Base-by-base conservation (phyloP, 2,329 filamentous ascomycete species). In the Karstenula rhodostoma region DNA sequence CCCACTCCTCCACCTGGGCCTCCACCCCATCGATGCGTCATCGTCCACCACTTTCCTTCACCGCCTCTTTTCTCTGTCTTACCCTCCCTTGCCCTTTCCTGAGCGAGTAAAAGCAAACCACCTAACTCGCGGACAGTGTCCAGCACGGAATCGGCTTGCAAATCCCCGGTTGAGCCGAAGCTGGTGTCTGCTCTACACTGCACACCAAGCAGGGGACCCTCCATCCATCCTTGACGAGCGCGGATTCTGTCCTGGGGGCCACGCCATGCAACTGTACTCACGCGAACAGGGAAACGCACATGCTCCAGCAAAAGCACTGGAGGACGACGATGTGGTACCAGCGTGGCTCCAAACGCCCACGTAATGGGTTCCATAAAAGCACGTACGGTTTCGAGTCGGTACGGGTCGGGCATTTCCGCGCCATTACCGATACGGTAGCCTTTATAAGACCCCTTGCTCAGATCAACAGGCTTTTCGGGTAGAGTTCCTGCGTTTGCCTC, bases 41-140 rank as follows among this genome's bases (percentile, higher is more conserved):
- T 81, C 2, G 85, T 84, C 85, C 85, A 89, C 87, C 87, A 89
- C 67, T 86, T 82, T 3, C 84, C 84, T 64, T 86, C 82, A 1
- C 85, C 85, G 3, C 84, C 80, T 54, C 75, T 80, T 51, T 74
- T 70, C 65, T 87, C 84, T 1, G 68, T 68, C 56, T 76, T 79
- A 0, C 85, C 86, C 67, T 89, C 81, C 54, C 86, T 80, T n/a
- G 80, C 80, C 40, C 87, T 81, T 71, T 89, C 86, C 71, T 89
- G 86, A 1, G 87, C 87, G 2, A 87, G 71, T 22, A 86, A 77
- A 15, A 89, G 75, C 73, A 88, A 77, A 1, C 81, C 83, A 5
- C 85, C 86, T 4, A 87, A 74, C 67, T 89, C 87, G 56, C 86
- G 81, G 61, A 87, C 79, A 9, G 84, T 65, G 68, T 89, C 86